phyloP scores from a whole-genome alignment of 805 yeast genomes.

The Candida yuanshanica region DNA sequence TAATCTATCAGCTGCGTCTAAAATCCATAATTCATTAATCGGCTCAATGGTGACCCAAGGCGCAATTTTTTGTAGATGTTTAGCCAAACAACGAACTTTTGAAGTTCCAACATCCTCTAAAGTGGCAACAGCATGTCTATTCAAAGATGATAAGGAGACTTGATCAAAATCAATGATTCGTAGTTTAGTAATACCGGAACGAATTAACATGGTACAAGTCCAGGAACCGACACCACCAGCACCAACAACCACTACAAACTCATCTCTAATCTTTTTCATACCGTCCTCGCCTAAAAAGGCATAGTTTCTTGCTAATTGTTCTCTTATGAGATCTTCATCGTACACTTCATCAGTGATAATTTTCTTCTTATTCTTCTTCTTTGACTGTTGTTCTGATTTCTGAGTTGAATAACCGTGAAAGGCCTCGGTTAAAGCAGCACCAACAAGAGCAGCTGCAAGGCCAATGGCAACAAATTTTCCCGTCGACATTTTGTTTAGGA shows the following conservation, averaged over 20 bases:
- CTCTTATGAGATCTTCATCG: constrained; percentile 72
- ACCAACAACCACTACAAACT: constrained; percentile 77
- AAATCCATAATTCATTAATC: constrained; percentile 69
- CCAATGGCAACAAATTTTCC: constrained; percentile 5
- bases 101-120: constrained; percentile 87
- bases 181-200: constrained; percentile 81
- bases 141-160: constrained; percentile 84
- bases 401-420: constrained; percentile 13
- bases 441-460: constrained; percentile 5
- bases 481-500: background rate
- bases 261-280: constrained; percentile 61
- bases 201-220: constrained; percentile 84
- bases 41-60: constrained; percentile 93
- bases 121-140: constrained; percentile 94
- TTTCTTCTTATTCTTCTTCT: constrained; percentile 4
- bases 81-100: constrained; percentile 74
- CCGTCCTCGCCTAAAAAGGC: constrained; percentile 90
- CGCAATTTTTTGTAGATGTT: constrained; percentile 66
- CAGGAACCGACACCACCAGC: constrained; percentile 99
- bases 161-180: constrained; percentile 93
- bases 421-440: constrained; percentile 14
- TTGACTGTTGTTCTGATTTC: background rate
- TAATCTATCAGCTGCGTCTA: constrained; percentile 57
- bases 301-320: constrained; percentile 89
- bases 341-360: constrained; percentile 20